A percentile compares a stretch with the other conserved stretches of the same genome.
These are phyloP conservation scores for Elsinoe arachidis DNA, from an alignment of 2,329 filamentous ascomycete species.

Conservation along the genomic window DNA sequence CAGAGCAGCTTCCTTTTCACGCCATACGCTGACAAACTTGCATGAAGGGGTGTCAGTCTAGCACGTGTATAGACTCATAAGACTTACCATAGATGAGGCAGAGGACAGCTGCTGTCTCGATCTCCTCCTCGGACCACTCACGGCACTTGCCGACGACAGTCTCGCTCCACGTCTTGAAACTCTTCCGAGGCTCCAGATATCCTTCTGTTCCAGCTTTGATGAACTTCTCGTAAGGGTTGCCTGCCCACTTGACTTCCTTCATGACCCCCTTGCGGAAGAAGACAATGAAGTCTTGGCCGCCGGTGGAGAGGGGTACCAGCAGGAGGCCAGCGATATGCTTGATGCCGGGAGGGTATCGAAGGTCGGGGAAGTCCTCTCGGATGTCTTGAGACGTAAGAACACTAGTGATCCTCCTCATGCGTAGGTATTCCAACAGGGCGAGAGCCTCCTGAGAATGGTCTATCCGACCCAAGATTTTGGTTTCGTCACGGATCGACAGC, in stretches of 20 bases:
- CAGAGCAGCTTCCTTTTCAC: slow-evolving; percentile 76
- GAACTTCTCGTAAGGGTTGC: slow-evolving; percentile 74
- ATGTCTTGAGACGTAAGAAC: slow-evolving; percentile 75
- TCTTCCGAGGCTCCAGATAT: slow-evolving; percentile 68
- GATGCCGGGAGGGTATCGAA: slow-evolving; percentile 73
- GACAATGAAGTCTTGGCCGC: slow-evolving; percentile 76
- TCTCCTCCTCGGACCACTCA: slow-evolving; percentile 82
- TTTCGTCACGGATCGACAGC: slow-evolving; percentile 77
- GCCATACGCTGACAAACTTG: slow-evolving; percentile 86
- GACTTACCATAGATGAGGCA: slow-evolving; percentile 67
- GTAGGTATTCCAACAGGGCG: slow-evolving; percentile 75
- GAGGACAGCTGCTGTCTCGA: slow-evolving; percentile 79
- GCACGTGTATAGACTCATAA: no score
- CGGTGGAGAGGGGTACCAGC: slow-evolving; percentile 68
- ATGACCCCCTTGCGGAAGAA: slow-evolving; percentile 76
- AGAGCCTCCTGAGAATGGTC: slow-evolving; percentile 74
- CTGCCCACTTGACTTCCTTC: slow-evolving; percentile 75
- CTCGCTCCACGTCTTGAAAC: slow-evolving; percentile 75
- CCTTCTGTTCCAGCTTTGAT: slow-evolving; percentile 62
- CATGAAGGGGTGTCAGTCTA: no score
- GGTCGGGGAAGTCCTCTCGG: slow-evolving; percentile 66
- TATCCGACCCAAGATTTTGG: slow-evolving; percentile 69
- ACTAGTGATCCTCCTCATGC: slow-evolving; percentile 63
- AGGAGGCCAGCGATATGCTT: slow-evolving; percentile 67
- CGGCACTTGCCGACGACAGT: slow-evolving; percentile 71